Percentiles rank a stretch among this genome's conserved stretches.
These are phyloP conservation scores for Rhizophora apiculata DNA, from an alignment of 345 rosid genomes.

Conservation along the genomic window DNA sequence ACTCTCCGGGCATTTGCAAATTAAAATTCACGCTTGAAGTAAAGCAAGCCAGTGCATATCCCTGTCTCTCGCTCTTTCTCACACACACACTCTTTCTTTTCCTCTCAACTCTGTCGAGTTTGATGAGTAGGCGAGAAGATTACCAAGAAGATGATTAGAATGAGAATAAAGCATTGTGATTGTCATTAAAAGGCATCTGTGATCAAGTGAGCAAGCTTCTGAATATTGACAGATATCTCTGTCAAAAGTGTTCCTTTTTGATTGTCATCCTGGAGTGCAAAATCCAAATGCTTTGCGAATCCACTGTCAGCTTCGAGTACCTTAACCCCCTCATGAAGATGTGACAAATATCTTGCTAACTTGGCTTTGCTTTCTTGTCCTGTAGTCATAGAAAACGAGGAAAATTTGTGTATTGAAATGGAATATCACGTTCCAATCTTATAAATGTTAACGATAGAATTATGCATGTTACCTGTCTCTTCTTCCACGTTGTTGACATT, in stretches of 20 bases:
- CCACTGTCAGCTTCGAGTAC: conserved; percentile 41
- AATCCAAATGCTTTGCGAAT: conserved; percentile 27
- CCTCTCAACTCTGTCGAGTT: not conserved
- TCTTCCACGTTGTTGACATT: conserved; percentile 14
- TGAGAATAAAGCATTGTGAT: conserved; percentile 19
- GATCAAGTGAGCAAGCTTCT: conserved; percentile 40
- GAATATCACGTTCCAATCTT: too few relatives aligned
- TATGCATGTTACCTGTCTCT: conserved; percentile 34
- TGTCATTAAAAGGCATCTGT: conserved; percentile 21
- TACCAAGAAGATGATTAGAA: conserved; percentile 15
- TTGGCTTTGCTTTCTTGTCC: conserved; percentile 21
- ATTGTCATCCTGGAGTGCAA: conserved; percentile 25
- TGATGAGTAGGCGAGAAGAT: not conserved
- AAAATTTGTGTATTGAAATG: not conserved
- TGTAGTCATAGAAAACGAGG: conserved; percentile 10
- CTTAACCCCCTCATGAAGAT: conserved; percentile 37
- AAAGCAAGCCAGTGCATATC: not conserved
- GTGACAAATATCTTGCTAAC: conserved; percentile 30
- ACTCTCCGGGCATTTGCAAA: not conserved
- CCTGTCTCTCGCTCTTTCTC: too few relatives aligned
- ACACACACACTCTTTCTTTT: too few relatives aligned
- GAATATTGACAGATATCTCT: conserved; percentile 40
- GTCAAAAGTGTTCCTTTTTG: conserved; percentile 37
- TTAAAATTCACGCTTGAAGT: not conserved
- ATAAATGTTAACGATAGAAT: not conserved